A percentile compares a stretch with the other conserved stretches of the same genome.
Conservation (phyloP, 2,329 filamentous ascomycete genomes). For the Colletotrichum scovillei region DNA sequence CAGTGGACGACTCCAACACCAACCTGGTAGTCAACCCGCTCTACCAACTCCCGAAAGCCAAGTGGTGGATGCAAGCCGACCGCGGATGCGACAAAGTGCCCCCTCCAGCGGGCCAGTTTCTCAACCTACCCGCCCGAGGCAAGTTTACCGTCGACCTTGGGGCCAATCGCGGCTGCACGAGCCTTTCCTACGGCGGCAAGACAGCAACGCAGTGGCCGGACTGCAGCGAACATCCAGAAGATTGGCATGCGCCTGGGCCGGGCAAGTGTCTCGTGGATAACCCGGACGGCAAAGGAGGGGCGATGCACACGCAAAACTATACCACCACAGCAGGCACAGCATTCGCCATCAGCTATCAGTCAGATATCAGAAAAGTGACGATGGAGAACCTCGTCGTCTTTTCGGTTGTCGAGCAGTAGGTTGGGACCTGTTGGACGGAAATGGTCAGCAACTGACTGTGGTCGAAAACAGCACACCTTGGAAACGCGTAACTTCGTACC, state of each 20-base stretch:
- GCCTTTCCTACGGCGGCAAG: constrained; percentile 54
- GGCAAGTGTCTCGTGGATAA: constrained; percentile 41
- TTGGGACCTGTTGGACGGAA: neutral
- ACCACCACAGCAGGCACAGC: constrained; percentile 57
- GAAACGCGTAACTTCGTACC: constrained; percentile 44
- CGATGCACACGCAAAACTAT: constrained; percentile 58
- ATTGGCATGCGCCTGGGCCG: constrained; percentile 53
- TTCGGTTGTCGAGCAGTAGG: constrained; percentile 55
- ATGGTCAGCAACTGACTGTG: neutral
- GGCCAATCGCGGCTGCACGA: constrained; percentile 61
- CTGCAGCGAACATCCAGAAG: constrained; percentile 55
- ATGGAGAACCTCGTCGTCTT: constrained; percentile 65
- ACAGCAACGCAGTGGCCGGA: constrained; percentile 57
- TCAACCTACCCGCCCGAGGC: constrained; percentile 60
- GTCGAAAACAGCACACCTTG: constrained; percentile 41
- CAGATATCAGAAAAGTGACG: constrained; percentile 56
- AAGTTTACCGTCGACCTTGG: constrained; percentile 61
- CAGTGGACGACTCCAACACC: neutral
- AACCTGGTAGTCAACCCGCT: neutral
- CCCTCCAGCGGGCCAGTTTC: constrained; percentile 20
- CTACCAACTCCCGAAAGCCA: neutral
- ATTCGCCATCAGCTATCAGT: constrained; percentile 62
- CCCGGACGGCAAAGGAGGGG: constrained; percentile 47
- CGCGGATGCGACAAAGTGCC: neutral
- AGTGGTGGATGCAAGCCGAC: neutral